A percentile compares a stretch with the other conserved stretches of the same genome.
These are phyloP conservation scores for Aspergillus unguis DNA, from an alignment of 2,329 filamentous ascomycete genomes.

Conservation along the genomic window DNA sequence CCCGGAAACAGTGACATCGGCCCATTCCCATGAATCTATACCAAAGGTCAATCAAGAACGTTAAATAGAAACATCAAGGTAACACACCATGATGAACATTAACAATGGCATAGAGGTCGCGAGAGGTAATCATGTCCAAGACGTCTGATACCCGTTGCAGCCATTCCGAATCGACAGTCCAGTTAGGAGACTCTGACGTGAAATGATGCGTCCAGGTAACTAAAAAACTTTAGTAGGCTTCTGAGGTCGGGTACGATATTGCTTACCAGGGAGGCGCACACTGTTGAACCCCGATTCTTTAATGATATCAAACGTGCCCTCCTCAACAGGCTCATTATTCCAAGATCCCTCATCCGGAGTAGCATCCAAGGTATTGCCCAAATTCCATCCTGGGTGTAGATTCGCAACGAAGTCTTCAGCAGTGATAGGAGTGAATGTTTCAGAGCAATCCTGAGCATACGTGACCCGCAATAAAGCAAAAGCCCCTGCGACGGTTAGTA, in stretches of 20 bases:
- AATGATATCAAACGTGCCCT: conserved; percentile 51
- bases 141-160: conserved; percentile 58
- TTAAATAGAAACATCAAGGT: too few relatives aligned
- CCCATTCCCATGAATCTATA: conserved; percentile 56
- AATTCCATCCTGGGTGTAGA: conserved; percentile 58
- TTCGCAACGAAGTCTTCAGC: conserved; percentile 48
- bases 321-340: conserved; percentile 55
- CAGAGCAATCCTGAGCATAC: conserved; percentile 34
- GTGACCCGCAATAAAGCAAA: conserved; percentile 7
- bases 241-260: not conserved
- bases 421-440: conserved; percentile 46
- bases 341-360: conserved; percentile 56
- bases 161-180: conserved; percentile 54
- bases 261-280: conserved; percentile 50
- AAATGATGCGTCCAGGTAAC: conserved; percentile 61
- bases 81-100: conserved; percentile 55
- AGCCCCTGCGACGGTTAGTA: conserved; percentile 10
- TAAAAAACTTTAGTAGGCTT: conserved; percentile 18
- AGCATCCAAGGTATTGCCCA: conserved; percentile 60
- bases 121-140: conserved; percentile 53
- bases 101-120: conserved; percentile 53
- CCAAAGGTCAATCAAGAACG: not conserved
- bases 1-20: conserved; percentile 47
- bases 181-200: conserved; percentile 48
- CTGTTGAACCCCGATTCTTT: conserved; percentile 56